Base-by-base conservation (phyloP, 768 basidiomycete genomes). In the Tubosaeta sp. region DNA sequence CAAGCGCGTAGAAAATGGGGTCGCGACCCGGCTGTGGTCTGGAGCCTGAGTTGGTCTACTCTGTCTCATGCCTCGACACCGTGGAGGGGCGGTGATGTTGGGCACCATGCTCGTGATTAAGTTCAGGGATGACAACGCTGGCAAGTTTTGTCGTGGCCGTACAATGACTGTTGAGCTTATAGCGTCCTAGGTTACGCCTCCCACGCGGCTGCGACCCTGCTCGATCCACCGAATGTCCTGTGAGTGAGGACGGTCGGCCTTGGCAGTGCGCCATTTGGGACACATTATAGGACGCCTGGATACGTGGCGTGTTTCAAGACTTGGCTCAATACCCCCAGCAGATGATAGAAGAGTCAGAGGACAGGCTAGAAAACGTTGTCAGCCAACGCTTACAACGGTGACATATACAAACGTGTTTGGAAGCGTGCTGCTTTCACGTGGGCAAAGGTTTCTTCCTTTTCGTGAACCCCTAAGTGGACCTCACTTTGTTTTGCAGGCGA, bases 251-350 rank as follows among this genome's bases (percentile, higher is more conserved):
- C 6, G 54, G 54, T 9, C 0, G 75, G 76, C 1, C 80, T 80
- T 9, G 77, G 79, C 2, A 77, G 81, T 31, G 74, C 73, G 16
- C 73, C 80, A 5, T 85, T 85, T 68, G 76, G 79, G 32, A 78
- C 96, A 19, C 88, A 98, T 65, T 93, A 79, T 56, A 78, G 95
- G 51, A 94, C 95, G 0, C 71, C 97, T 31, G 95, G 95, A 0
- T 83, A 94, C 62, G 84, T 93, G 9, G 87, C 86, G 16, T 95
- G 94, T 66, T 89, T 94, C 64, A 94, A 94, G 80, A 84, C 82
- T 6, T 92, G 89, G 67, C 74, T 94, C 36, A 93, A 92, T 63
- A 93, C 88, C 1, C 67, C 2, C 52, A 73, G 2, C 59, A 67
- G 16, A 76, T 78, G 14, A 74, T 87, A 32, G 78, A 82, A 50